Evolutionary conservation across 192 early-diverging fungal species (phyloP).

Genomic region (Coemansia biformis): DNA sequence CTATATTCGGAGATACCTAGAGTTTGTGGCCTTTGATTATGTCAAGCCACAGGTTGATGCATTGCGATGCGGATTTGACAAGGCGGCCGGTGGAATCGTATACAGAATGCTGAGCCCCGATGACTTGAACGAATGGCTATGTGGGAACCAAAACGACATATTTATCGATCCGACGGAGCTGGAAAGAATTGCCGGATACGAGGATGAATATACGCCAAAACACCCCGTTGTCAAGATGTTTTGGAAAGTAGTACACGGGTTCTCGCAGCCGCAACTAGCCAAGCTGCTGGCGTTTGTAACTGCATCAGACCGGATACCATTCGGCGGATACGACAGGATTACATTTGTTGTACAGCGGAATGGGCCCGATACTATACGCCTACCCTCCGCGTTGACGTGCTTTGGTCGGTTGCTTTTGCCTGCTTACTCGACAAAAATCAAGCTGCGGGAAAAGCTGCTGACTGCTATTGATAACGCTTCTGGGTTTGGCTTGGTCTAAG

Average conservation of each 20-base stretch:
- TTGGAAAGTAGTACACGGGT: slow-evolving; percentile 72
- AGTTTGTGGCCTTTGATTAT: slow-evolving; percentile 62
- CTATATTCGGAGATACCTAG: no score
- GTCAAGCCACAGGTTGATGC: slow-evolving; percentile 64
- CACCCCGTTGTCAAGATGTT: slow-evolving; percentile 70
- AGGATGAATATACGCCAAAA: slow-evolving; percentile 68
- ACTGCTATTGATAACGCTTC: slow-evolving; percentile 89
- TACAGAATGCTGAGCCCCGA: slow-evolving; percentile 49
- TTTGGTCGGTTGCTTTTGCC: slow-evolving; percentile 86
- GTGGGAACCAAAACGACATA: slow-evolving; percentile 50
- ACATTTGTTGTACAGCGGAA: slow-evolving; percentile 95
- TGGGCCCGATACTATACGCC: slow-evolving; percentile 77
- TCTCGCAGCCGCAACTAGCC: slow-evolving; percentile 61
- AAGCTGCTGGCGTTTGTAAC: slow-evolving; percentile 85
- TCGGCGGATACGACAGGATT: slow-evolving; percentile 70
- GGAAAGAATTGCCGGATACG: slow-evolving; percentile 68
- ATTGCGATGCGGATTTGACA: slow-evolving; percentile 68
- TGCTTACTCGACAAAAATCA: slow-evolving; percentile 67
- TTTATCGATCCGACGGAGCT: slow-evolving; percentile 65
- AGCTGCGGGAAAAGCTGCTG: slow-evolving; percentile 67
- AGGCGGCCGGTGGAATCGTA: slow-evolving; percentile 49
- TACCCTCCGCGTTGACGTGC: slow-evolving; percentile 88
- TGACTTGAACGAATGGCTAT: slow-evolving; percentile 73
- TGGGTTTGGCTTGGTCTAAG: slow-evolving; percentile 87
- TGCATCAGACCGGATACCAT: slow-evolving; percentile 80